Base-by-base conservation (phyloP, 1,139 yeast species). In the Citeromyces siamensis region DNA sequence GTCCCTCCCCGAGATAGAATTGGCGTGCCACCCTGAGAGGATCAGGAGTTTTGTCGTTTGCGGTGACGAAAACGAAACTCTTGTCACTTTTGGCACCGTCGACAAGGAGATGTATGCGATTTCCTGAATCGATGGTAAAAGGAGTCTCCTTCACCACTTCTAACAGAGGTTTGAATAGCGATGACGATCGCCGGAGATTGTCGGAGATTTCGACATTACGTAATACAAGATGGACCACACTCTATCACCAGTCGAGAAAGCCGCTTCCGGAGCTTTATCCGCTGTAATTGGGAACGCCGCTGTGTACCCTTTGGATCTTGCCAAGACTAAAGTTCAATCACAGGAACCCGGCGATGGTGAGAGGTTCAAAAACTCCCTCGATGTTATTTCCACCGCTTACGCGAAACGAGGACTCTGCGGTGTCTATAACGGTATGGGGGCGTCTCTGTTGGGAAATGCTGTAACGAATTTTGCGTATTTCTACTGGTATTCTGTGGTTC, bases 401-500 rank as follows among this genome's bases (percentile, higher is more conserved):
- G 58, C 57, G 41, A 55, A 56, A 42, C 70, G 75, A 47, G 94
- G 94, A 1, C 38, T 80, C n/a, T 50, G 60, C 29, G 94, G 93
- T 6, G 68, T 84, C 58, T 84, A 84, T 58, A 75, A 71, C 45
- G 95, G 95, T 1, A 57, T 84, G 36, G 61, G 74, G 4, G 77
- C 90, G 2, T 73, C 85, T 1, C 61, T 83, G 33, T 52, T 79
- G 31, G 88, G 90, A 3, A 71, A 79, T 5, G 90, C 90, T 2
- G 74, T 83, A 3, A 85, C 82, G 50, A 82, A 81, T 50, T 84
- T 84, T 53, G 77, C 86, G 26, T 84, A 84, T 58, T 85, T 84
- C 55, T 84, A 74, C 59, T 84, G 94, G 94, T 84, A 84, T 55
- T 77, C 90, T 4, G 60, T 81, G 34, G 77, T 83, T 19, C 71